Base-by-base conservation (phyloP, 2,329 filamentous ascomycete genomes). In the Fusarium solani-melongenae region DNA sequence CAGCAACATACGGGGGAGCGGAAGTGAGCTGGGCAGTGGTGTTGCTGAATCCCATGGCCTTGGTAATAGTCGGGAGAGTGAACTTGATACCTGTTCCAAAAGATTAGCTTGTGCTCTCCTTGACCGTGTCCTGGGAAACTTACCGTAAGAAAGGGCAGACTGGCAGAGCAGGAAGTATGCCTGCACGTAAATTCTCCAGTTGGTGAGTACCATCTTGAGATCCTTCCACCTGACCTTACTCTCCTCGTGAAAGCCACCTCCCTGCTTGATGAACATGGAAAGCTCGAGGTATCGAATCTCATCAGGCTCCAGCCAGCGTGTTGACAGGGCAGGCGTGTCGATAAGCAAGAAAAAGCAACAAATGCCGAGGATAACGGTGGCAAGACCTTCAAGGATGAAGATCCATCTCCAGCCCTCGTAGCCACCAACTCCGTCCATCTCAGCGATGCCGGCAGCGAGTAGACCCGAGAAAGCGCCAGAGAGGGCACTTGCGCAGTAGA, bases 401-500 rank as follows among this genome's bases (percentile, higher is more conserved):
- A 79, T 78, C 77, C 77, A 79, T 29, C 77, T 66, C 77, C 77
- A 79, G 7, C 76, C 76, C 29, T 78, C 76, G 2, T 83, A 80
- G 1, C 86, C 86, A 6, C 86, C 89, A 9, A 91, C 81, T 2
- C 91, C 91, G 68, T 89, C 84, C 90, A 93, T 92, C 56, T 90
- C 83, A 14, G 87, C 87, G 68, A 93, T 93, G 0, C 87, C 92
- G 0, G 91, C 91, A 1, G 92, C 92, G 1, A 93, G 85, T 3
- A 93, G 85, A 5, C 92, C 92, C 75, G 91, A 92, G 66, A 93
- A 93, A 0, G 90, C 93, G 1, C 93, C 93, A 0, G 92, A 91
- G 0, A 95, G 82, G 0, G 93, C 92, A 2, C 93, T 93, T 0
- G 92, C 92, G 0, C 92, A 93, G 84, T 95, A 95, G 84, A 95